These are phyloP conservation scores for Candida nitratophila DNA, from an alignment of 805 yeast genomes.

Conservation along the genomic window DNA sequence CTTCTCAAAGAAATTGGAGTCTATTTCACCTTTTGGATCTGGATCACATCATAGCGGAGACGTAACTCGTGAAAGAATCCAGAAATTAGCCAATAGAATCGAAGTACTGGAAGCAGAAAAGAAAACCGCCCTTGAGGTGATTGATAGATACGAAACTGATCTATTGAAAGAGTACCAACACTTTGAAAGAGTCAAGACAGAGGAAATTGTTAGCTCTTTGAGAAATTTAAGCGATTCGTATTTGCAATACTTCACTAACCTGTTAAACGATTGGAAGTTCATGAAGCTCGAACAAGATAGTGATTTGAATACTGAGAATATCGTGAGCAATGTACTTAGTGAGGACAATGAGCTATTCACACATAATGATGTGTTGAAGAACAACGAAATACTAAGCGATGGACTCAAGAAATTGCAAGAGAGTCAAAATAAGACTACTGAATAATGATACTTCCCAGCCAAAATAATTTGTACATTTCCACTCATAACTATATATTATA, in stretches of 20 bases:
- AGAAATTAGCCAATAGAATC: conserved; percentile 33
- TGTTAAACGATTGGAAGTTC: conserved; percentile 65
- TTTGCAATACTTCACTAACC: conserved; percentile 60
- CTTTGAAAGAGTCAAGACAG: conserved; percentile 75
- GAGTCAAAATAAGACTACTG: neutral
- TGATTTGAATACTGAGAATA: neutral
- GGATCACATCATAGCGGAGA: conserved; percentile 28
- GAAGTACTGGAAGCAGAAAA: conserved; percentile 39
- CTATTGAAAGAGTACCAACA: conserved; percentile 46
- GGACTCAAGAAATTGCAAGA: conserved; percentile 11
- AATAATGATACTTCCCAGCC: too few relatives aligned
- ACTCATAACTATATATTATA: too few relatives aligned
- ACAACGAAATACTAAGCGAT: conserved; percentile 17
- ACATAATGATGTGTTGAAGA: conserved; percentile 20
- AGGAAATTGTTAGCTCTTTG: conserved; percentile 68
- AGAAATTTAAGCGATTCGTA: conserved; percentile 70
- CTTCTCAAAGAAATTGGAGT: conserved; percentile 40
- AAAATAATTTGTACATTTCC: too few relatives aligned
- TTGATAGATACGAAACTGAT: conserved; percentile 37
- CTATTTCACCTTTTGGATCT: conserved; percentile 33
- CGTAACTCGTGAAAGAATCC: conserved; percentile 35
- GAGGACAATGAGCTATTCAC: conserved; percentile 18
- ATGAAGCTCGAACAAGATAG: conserved; percentile 9
- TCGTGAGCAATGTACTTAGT: conserved; percentile 13
- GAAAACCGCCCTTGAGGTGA: conserved; percentile 34